Base-by-base conservation (phyloP, 2,329 filamentous ascomycete species). In the Paracamarosporium sp. region DNA sequence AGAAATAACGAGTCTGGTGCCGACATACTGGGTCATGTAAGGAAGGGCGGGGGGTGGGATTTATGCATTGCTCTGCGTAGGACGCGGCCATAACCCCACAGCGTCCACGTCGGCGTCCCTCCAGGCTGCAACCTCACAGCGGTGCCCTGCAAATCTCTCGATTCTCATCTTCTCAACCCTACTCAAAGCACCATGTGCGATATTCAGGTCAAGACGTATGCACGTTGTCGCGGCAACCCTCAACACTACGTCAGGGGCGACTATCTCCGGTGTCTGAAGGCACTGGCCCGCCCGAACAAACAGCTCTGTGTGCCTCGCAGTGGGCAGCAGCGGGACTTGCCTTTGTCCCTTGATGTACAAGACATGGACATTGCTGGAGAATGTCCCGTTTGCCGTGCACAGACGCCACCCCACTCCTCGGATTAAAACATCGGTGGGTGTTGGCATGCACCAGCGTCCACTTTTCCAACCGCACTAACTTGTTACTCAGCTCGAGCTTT, bases 401-500 rank as follows among this genome's bases (percentile, higher is more conserved):
- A n/a, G 15, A 36, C 33, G 17, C 33, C 33, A 36, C 17, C 33
- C 33, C n/a, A 36, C 15, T 36, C 33, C 9, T 36, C 33, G 17
- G 13, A 36, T 8, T 36, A 33, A 17, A 36, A n/a, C n/a, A 36
- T 36, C 33, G 33, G 33, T n/a, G 11, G 13, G 33, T 36, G 33
- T 36, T 36, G 33, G 15, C 33, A 36, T 36, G 33, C 33, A 36
- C 6, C 25, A 51, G 20, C 28, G 33, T 56, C 41, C 6, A 56
- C 9, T 33, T 56, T 35, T 43, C 43, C 27, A 38, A 56, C 43
- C 17, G 43, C 33, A 47, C 53, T 56, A 52, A 56, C 53, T 51
- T 25, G 33, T 41, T 35, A 36, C 28, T 56, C 27, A 56, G 53
- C 44, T 56, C 27, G 45, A 51, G 11, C 7, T 51, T 51, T 15